Evolutionary conservation across 305 asterid genomes (phyloP).

Genomic region (Fraxinus baroniana): DNA sequence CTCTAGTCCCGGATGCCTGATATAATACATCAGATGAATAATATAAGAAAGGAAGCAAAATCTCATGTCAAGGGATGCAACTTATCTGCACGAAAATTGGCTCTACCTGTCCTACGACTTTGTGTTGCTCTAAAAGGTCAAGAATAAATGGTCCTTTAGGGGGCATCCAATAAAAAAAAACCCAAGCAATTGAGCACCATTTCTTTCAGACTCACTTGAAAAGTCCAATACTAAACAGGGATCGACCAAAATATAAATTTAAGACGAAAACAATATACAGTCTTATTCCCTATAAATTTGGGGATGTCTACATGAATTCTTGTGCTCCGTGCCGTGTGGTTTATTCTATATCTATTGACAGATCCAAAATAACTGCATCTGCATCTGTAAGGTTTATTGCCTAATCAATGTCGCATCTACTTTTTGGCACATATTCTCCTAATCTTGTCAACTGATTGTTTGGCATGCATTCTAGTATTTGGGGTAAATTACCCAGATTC

Average conservation of each 20-base stretch:
- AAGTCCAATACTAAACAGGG: not conserved
- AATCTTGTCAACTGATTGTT: not conserved
- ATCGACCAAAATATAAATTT: not conserved
- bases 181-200: not conserved
- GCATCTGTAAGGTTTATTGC: not conserved
- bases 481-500: not conserved
- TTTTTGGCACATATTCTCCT: not conserved
- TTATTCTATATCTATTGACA: not conserved
- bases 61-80: constrained; percentile 14
- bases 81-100: constrained; percentile 3
- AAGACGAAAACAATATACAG: not conserved
- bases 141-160: constrained; percentile 7
- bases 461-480: not conserved
- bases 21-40: constrained; percentile 19
- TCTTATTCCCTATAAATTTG: not conserved
- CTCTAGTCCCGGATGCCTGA: constrained; percentile 56
- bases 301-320: not conserved
- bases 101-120: not conserved
- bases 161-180: not conserved
- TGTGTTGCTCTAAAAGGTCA: constrained; percentile 3
- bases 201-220: not conserved
- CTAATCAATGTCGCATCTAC: not conserved
- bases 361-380: not conserved
- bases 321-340: not conserved
- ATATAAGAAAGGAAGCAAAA: constrained; percentile 1